Conservation (phyloP, 768 basidiomycete genomes). For the Mycena kentingensis region DNA sequence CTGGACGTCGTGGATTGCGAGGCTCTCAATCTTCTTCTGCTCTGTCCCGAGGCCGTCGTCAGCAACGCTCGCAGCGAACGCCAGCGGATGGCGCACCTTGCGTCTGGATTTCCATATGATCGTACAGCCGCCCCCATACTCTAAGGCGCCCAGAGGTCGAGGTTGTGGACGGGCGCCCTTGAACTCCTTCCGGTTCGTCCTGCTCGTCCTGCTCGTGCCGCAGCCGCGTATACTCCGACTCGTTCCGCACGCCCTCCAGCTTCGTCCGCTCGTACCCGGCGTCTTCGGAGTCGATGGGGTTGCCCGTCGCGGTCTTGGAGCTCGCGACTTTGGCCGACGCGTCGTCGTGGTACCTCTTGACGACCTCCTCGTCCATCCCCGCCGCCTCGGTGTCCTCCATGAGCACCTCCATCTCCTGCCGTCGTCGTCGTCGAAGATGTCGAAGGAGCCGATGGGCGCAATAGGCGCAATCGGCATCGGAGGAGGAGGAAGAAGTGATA, state of each 20-base stretch:
- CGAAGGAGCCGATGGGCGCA: constrained; percentile 38
- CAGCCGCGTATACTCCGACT: constrained; percentile 91
- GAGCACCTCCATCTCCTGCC: constrained; percentile 96
- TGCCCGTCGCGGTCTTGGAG: constrained; percentile 83
- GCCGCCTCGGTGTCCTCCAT: constrained; percentile 62
- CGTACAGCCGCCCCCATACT: too few relatives aligned
- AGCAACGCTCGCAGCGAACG: background rate
- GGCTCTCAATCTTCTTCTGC: constrained; percentile 99
- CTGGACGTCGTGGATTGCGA: constrained; percentile 89
- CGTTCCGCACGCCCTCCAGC: constrained; percentile 65
- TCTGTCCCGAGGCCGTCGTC: constrained; percentile 14
- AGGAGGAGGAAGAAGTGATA: too few relatives aligned
- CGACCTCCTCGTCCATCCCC: constrained; percentile 85
- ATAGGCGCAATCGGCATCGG: constrained; percentile 22
- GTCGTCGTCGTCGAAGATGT: constrained; percentile 60
- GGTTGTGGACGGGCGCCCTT: constrained; percentile 96
- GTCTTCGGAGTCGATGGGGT: constrained; percentile 80
- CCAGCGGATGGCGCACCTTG: constrained; percentile 76
- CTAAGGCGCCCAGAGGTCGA: constrained; percentile 98
- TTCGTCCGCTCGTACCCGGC: constrained; percentile 79
- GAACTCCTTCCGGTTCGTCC: constrained; percentile 94
- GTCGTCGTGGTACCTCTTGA: constrained; percentile 80
- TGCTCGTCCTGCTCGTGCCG: constrained; percentile 90
- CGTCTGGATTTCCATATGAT: constrained; percentile 96
- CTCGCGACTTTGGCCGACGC: constrained; percentile 50